Evolutionary conservation across 352 stramenopile genomes (phyloP).

Genomic region (Globisporangium parvum): DNA sequence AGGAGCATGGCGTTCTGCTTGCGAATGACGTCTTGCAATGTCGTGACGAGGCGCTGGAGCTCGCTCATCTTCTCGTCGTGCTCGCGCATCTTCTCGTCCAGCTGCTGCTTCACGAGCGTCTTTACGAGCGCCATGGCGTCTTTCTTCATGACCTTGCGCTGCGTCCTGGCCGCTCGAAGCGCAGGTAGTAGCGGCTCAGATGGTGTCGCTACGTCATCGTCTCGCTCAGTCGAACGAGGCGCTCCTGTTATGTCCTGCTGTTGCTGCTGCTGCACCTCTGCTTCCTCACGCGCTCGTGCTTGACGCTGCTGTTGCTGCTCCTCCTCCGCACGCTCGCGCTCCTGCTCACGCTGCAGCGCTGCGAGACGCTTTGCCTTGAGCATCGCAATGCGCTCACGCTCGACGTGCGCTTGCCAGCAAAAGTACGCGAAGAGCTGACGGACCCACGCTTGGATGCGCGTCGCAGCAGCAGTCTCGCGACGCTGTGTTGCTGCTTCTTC

Average conservation of each 20-base stretch:
- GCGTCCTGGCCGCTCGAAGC: background rate
- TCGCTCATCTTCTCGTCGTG: conserved; percentile 37
- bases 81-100: conserved; percentile 27
- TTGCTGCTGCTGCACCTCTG: background rate
- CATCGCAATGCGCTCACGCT: conserved; percentile 6
- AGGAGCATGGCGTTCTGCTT: conserved; percentile 32
- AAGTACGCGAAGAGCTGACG: conserved; percentile 21
- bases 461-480: background rate
- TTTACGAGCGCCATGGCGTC: conserved; percentile 36
- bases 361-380: conserved; percentile 2
- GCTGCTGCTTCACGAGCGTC: conserved; percentile 29
- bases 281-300: conserved; percentile 9
- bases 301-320: background rate
- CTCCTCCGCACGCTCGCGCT: conserved; percentile 2
- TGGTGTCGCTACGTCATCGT: background rate
- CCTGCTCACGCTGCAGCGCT: conserved; percentile 7
- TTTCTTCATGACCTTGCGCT: conserved; percentile 42
- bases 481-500: background rate
- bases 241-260: no score
- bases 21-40: conserved; percentile 34
- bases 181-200: background rate
- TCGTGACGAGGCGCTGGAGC: conserved; percentile 31
- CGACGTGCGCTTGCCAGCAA: conserved; percentile 17
- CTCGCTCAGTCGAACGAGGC: no score
- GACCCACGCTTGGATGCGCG: conserved; percentile 18